These are phyloP conservation scores for Boletus insuetus DNA, from an alignment of 768 basidiomycete species.

Conservation along the genomic window DNA sequence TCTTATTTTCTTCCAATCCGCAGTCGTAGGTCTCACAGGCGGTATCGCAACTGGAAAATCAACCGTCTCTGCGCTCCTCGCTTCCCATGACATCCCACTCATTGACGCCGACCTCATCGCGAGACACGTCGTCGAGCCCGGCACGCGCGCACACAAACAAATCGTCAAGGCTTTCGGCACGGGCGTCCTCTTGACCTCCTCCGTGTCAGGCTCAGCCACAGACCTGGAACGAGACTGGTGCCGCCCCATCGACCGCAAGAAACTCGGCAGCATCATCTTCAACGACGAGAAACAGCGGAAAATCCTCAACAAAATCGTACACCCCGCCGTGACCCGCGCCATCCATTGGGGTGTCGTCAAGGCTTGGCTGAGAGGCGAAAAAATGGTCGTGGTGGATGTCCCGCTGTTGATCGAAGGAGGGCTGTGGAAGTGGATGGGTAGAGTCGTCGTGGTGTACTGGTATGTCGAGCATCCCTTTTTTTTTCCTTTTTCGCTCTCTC, in stretches of 20 bases:
- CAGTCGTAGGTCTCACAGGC: conserved; percentile 93
- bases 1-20: not conserved
- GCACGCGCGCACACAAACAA: conserved; percentile 64
- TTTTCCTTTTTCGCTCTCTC: not conserved
- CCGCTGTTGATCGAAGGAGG: conserved; percentile 90
- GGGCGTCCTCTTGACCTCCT: conserved; percentile 50
- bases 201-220: not conserved
- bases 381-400: conserved; percentile 82
- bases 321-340: conserved; percentile 83
- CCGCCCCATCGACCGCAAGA: conserved; percentile 77
- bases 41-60: conserved; percentile 98
- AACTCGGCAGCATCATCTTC: conserved; percentile 84
- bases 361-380: conserved; percentile 76
- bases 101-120: conserved; percentile 93
- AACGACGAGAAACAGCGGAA: conserved; percentile 67
- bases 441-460: conserved; percentile 92
- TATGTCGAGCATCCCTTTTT: conserved; percentile 33
- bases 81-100: conserved; percentile 67
- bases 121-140: conserved; percentile 80
- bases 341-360: conserved; percentile 68
- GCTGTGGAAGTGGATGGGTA: conserved; percentile 78
- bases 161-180: conserved; percentile 73
- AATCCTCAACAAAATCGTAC: conserved; percentile 80
- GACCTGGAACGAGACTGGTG: conserved; percentile 26
- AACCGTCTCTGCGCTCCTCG: conserved; percentile 76